Evolutionary conservation across 1,139 yeast species (phyloP).

Genomic region (Hyphopichia fennica): DNA sequence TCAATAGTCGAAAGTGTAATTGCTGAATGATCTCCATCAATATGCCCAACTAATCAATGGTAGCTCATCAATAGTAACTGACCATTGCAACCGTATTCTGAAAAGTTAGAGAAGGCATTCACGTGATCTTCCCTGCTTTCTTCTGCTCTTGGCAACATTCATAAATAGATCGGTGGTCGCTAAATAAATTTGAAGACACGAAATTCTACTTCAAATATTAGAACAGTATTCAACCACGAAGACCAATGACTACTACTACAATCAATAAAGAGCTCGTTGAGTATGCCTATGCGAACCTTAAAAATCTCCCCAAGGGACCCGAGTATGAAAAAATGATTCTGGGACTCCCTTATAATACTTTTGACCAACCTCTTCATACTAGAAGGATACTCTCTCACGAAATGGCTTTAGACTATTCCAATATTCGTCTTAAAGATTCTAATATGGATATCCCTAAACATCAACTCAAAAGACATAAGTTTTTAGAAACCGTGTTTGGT

Average conservation of each 20-base stretch:
- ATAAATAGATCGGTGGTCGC: too few species aligned
- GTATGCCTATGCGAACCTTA: conserved; percentile 41
- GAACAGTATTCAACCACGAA: too few species aligned
- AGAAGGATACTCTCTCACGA: conserved; percentile 24
- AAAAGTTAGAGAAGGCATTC: too few species aligned
- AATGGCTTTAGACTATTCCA: conserved; percentile 33
- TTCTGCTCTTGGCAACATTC: too few species aligned
- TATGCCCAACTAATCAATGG: too few species aligned
- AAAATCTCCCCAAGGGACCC: conserved; percentile 39
- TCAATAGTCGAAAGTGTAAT: too few species aligned
- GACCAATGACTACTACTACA: neutral
- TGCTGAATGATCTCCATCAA: too few species aligned
- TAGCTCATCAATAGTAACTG: too few species aligned
- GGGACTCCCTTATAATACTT: conserved; percentile 24
- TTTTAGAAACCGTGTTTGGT: conserved; percentile 46
- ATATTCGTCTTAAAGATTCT: conserved; percentile 39
- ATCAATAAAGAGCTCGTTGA: conserved; percentile 34
- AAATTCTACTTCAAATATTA: too few species aligned
- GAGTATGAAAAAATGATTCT: conserved; percentile 31
- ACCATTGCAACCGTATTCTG: too few species aligned
- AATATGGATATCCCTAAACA: conserved; percentile 17
- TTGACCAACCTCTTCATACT: conserved; percentile 15
- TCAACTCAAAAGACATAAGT: conserved; percentile 33
- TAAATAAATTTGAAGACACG: too few species aligned
- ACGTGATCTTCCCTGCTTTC: too few species aligned